Evolutionary conservation across 208 protist species (phyloP).

Genomic region (Acanthamoeba comandoni): DNA sequence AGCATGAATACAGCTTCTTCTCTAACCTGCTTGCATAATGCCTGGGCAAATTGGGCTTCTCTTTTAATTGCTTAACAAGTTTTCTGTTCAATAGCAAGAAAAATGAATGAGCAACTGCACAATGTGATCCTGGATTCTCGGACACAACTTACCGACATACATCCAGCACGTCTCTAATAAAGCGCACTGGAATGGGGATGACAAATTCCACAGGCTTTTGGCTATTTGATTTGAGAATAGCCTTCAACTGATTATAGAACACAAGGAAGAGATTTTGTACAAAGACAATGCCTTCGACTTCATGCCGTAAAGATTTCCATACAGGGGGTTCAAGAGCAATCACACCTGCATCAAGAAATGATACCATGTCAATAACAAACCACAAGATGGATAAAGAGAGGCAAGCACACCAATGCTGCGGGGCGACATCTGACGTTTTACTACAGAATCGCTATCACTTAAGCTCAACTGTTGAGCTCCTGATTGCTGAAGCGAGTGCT

Average conservation of each 20-base stretch:
- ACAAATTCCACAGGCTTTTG: neutral
- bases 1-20: slow-evolving; percentile 14
- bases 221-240: slow-evolving; percentile 14
- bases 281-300: slow-evolving; percentile 49
- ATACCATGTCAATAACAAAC: neutral
- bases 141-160: slow-evolving; percentile 21
- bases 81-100: slow-evolving; percentile 2
- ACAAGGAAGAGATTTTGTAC: slow-evolving; percentile 64
- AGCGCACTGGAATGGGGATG: slow-evolving; percentile 19
- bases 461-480: too few relatives aligned
- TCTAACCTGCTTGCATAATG: slow-evolving; percentile 67
- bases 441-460: too few relatives aligned
- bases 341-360: slow-evolving; percentile 3
- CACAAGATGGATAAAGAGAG: neutral
- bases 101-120: too few relatives aligned
- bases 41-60: slow-evolving; percentile 45
- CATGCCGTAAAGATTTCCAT: slow-evolving; percentile 55
- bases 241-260: slow-evolving; percentile 28
- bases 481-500: too few relatives aligned
- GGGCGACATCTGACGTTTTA: too few relatives aligned
- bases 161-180: slow-evolving; percentile 31
- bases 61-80: slow-evolving; percentile 54
- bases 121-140: too few relatives aligned
- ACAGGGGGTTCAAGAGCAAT: slow-evolving; percentile 26
- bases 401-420: too few relatives aligned